Evolutionary conservation across 768 basidiomycete genomes (phyloP).

Genomic region (Suillus variegatus): DNA sequence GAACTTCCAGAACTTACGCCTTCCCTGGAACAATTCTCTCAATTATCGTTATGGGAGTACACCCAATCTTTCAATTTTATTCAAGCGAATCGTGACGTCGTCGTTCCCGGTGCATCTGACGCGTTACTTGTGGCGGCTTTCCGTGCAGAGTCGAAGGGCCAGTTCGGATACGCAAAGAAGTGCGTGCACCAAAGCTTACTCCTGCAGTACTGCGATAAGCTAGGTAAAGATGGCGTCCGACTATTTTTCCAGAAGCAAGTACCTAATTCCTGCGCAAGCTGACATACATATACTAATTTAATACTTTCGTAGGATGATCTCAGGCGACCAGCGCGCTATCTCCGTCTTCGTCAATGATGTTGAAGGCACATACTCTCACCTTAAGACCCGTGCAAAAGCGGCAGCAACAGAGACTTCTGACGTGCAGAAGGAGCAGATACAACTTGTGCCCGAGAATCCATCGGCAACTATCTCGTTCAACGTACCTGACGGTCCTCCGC

Average conservation of each 20-base stretch:
- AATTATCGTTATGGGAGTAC: constrained; percentile 70
- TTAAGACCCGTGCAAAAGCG: constrained; percentile 78
- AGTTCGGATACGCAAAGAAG: constrained; percentile 70
- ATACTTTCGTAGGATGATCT: constrained; percentile 82
- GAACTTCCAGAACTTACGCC: constrained; percentile 82
- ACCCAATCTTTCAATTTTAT: constrained; percentile 83
- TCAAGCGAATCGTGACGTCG: constrained; percentile 80
- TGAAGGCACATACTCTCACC: constrained; percentile 81
- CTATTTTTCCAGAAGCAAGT: constrained; percentile 91
- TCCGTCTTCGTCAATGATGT: constrained; percentile 88
- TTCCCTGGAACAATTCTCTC: constrained; percentile 74
- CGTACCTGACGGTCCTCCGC: constrained; percentile 94
- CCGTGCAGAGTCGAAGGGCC: constrained; percentile 70
- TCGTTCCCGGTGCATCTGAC: constrained; percentile 87
- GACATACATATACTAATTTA: constrained; percentile 10
- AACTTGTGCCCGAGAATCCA: constrained; percentile 90
- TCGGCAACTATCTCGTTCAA: constrained; percentile 80
- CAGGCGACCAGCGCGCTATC: constrained; percentile 72
- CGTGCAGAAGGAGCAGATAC: constrained; percentile 73
- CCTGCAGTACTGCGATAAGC: constrained; percentile 91
- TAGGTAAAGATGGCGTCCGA: constrained; percentile 87
- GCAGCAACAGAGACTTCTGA: constrained; percentile 39
- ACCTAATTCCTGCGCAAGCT: constrained; percentile 2
- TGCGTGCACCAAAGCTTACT: constrained; percentile 94
- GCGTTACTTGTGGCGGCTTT: constrained; percentile 92